A percentile compares a stretch with the other conserved stretches of the same genome.
These are phyloP conservation scores for Metarhizium rileyi DNA, from an alignment of 2,329 filamentous ascomycete species.

Conservation along the genomic window DNA sequence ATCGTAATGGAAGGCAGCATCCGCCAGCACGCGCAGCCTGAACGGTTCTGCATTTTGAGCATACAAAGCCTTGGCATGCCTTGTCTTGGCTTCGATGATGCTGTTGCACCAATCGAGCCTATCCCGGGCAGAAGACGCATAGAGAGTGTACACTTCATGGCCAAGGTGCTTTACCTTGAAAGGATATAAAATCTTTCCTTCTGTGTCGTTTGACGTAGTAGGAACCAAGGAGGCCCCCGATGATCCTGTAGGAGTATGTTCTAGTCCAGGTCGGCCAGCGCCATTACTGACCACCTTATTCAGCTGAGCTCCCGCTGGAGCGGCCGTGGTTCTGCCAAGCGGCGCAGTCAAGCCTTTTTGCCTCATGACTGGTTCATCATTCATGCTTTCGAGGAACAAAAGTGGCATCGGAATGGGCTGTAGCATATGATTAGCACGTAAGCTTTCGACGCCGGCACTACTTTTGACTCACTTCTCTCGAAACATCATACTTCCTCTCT, in stretches of 20 bases:
- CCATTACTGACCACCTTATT: slow-evolving; percentile 45
- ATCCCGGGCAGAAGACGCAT: slow-evolving; percentile 65
- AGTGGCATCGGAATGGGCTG: slow-evolving; percentile 93
- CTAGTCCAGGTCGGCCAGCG: slow-evolving; percentile 47
- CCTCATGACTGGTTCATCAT: slow-evolving; percentile 85
- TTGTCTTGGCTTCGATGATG: slow-evolving; percentile 90
- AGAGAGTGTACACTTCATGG: slow-evolving; percentile 85
- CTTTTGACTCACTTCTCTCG: slow-evolving; percentile 56
- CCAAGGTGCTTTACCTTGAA: slow-evolving; percentile 95
- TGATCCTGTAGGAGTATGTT: slow-evolving; percentile 57
- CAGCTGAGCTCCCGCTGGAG: slow-evolving; percentile 48
- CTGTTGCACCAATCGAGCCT: slow-evolving; percentile 86
- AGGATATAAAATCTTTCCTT: slow-evolving; percentile 81
- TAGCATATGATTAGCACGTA: slow-evolving; percentile 15
- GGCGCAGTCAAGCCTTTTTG: slow-evolving; percentile 63
- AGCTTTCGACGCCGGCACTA: not conserved
- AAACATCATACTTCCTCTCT: slow-evolving; percentile 89
- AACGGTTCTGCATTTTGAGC: slow-evolving; percentile 95
- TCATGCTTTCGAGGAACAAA: slow-evolving; percentile 81
- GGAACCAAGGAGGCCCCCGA: slow-evolving; percentile 49
- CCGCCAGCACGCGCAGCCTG: slow-evolving; percentile 80
- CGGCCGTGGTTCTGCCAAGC: slow-evolving; percentile 47
- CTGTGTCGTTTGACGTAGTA: slow-evolving; percentile 51
- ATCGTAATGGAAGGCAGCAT: slow-evolving; percentile 83
- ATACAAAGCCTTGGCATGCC: slow-evolving; percentile 78